phyloP scores from a whole-genome alignment of 78 protist species.

The Dictyostelium citrinum region DNA sequence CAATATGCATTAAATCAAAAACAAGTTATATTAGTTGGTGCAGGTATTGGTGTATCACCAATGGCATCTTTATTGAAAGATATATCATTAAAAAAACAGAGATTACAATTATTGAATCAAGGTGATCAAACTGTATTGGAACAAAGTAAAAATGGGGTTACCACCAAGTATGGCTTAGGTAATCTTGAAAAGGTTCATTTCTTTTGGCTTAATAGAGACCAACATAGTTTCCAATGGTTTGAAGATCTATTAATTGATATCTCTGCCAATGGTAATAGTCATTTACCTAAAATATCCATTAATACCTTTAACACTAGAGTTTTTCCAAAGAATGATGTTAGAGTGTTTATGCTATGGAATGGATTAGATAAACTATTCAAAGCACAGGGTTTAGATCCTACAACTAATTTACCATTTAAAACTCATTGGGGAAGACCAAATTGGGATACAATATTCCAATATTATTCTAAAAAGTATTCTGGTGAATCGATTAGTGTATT shows the following conservation, averaged over 20 bases:
- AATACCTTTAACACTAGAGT: constrained; percentile 84
- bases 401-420: constrained; percentile 71
- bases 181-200: constrained; percentile 80
- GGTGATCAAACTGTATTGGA: background rate
- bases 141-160: background rate
- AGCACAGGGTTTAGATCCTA: constrained; percentile 53
- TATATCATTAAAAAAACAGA: constrained; percentile 1
- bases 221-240: constrained; percentile 87
- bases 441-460: constrained; percentile 69
- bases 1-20: constrained; percentile 84
- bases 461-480: constrained; percentile 26
- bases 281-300: constrained; percentile 63
- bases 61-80: constrained; percentile 89
- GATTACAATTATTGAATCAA: background rate
- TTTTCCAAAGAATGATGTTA: constrained; percentile 80
- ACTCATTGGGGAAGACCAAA: constrained; percentile 79
- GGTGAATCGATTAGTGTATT: constrained; percentile 82
- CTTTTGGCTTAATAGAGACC: constrained; percentile 86
- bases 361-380: background rate
- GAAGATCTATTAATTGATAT: constrained; percentile 68
- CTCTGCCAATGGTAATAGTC: constrained; percentile 31
- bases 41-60: constrained; percentile 97
- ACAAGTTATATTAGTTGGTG: constrained; percentile 83
- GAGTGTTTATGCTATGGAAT: constrained; percentile 76
- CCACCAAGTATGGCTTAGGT: background rate